phyloP scores from a whole-genome alignment of 495 filamentous ascomycete genomes.

The Tetracladium setigerum region DNA sequence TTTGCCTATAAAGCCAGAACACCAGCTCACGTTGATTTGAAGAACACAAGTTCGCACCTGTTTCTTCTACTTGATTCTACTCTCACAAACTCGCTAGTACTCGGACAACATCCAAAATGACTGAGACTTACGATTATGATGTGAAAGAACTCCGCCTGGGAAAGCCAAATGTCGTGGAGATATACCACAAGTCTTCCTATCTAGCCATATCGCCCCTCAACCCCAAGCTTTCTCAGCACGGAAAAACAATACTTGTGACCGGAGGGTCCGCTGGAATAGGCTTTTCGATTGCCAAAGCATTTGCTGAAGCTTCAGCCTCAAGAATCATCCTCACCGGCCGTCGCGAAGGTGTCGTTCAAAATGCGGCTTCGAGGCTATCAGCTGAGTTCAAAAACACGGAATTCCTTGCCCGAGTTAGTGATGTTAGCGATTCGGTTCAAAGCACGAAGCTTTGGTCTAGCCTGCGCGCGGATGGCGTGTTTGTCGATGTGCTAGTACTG shows the following conservation, averaged over 20 bases:
- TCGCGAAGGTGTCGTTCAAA: conserved; percentile 19
- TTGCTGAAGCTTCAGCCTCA: conserved; percentile 32
- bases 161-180: not conserved
- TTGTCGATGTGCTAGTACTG: conserved; percentile 2
- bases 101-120: no score
- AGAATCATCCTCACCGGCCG: conserved; percentile 31
- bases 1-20: no score
- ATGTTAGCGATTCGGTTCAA: conserved; percentile 18
- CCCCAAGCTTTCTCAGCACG: conserved; percentile 19
- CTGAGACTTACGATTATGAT: no score
- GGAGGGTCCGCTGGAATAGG: conserved; percentile 41
- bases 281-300: conserved; percentile 30
- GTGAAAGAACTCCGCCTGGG: no score
- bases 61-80: no score
- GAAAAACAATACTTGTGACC: conserved; percentile 36
- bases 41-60: no score
- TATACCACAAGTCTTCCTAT: conserved; percentile 33
- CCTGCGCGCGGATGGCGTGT: conserved; percentile 15
- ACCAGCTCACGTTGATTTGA: no score
- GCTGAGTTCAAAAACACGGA: conserved; percentile 11
- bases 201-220: conserved; percentile 32
- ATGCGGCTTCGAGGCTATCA: conserved; percentile 9
- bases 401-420: conserved; percentile 18
- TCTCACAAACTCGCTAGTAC: no score
- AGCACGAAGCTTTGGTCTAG: conserved; percentile 27